phyloP scores from a whole-genome alignment of 768 basidiomycete species.

The Chlorophyllum brunneum region DNA sequence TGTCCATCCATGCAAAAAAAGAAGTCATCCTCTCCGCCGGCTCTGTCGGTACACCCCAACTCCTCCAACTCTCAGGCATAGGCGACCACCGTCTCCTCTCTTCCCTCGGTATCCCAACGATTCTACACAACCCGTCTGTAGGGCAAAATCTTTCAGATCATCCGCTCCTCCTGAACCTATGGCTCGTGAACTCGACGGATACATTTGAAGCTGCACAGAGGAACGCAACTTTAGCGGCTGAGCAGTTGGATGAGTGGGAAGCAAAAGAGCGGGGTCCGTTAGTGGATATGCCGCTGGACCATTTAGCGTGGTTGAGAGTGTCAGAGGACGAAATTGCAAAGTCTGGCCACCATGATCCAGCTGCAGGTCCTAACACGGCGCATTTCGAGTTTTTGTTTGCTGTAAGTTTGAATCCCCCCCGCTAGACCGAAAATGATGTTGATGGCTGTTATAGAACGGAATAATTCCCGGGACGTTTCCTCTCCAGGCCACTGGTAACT shows the following conservation, averaged over 20 bases:
- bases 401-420: conserved; percentile 18
- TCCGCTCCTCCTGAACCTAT: conserved; percentile 2
- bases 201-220: background rate
- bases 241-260: conserved; percentile 11
- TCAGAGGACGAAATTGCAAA: conserved; percentile 16
- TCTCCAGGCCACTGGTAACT: conserved; percentile 18
- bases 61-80: conserved; percentile 22
- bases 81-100: conserved; percentile 13
- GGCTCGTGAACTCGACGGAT: conserved; percentile 2
- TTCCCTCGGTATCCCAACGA: conserved; percentile 13
- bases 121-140: conserved; percentile 18
- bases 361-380: conserved; percentile 24
- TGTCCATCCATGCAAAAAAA: conserved; percentile 9
- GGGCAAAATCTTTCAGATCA: conserved; percentile 21
- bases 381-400: conserved; percentile 28
- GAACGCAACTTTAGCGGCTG: background rate
- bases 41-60: conserved; percentile 18
- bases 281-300: conserved; percentile 18
- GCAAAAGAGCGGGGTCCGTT: conserved; percentile 18
- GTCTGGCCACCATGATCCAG: conserved; percentile 23
- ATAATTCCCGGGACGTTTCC: conserved; percentile 7
- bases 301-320: conserved; percentile 26
- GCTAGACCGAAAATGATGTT: background rate
- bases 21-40: conserved; percentile 18
- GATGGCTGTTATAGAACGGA: background rate